These are phyloP conservation scores for Xylariaceae sp. DNA, from an alignment of 2,329 filamentous ascomycete genomes.

Conservation along the genomic window DNA sequence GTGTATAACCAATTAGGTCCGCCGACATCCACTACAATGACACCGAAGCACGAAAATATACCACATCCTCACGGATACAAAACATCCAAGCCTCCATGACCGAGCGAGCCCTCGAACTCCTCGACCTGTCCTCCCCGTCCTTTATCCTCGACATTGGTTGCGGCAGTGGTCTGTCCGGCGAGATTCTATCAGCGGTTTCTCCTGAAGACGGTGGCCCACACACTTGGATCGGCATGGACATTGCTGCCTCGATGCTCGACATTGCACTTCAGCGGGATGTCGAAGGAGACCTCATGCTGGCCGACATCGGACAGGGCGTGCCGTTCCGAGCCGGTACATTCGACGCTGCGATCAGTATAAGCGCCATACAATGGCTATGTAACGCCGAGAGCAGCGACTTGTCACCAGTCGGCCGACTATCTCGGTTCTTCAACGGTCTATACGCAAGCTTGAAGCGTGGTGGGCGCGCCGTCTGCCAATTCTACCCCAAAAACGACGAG, in stretches of 20 bases:
- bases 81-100: conserved; percentile 96
- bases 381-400: conserved; percentile 90
- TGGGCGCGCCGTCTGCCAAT: conserved; percentile 89
- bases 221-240: conserved; percentile 96
- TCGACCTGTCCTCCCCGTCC: conserved; percentile 73
- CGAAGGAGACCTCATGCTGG: conserved; percentile 88
- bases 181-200: conserved; percentile 75
- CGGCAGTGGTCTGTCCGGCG: conserved; percentile 88
- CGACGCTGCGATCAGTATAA: conserved; percentile 92
- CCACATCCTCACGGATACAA: conserved; percentile 90
- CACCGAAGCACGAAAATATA: conserved; percentile 93
- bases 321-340: conserved; percentile 91
- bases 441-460: conserved; percentile 82
- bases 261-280: conserved; percentile 87
- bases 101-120: conserved; percentile 83
- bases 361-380: conserved; percentile 96
- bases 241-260: conserved; percentile 94
- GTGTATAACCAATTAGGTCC: too few species aligned
- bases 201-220: conserved; percentile 77
- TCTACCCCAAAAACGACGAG: conserved; percentile 93
- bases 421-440: conserved; percentile 86
- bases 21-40: conserved; percentile 98
- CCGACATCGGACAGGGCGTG: conserved; percentile 92
- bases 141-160: conserved; percentile 96
- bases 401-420: conserved; percentile 70